Base-by-base conservation (phyloP, 139 green algal species). In the Parachlorella kessleri region DNA sequence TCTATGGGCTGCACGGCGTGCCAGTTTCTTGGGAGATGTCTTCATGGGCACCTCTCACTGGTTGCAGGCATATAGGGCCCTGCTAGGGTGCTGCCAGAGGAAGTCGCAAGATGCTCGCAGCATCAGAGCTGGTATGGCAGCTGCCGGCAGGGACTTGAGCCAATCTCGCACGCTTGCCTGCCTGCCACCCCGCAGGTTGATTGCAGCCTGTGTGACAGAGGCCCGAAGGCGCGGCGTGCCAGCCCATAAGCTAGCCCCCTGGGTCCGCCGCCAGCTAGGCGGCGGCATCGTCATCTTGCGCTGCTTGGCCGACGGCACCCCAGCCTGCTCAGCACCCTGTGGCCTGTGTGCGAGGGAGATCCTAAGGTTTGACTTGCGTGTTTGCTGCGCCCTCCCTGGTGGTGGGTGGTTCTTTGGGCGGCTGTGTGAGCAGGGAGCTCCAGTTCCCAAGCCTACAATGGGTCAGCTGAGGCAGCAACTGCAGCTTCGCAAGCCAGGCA, bases 261-360 rank as follows among this genome's bases (percentile, higher is more conserved):
- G 89, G 84, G 85, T 94, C 6, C 82, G 90, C 37, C 85, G 90
- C 48, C 92, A 92, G 82, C 76, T 85, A 28, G 90, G 90, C 38
- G 48, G 67, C 3, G 55, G 85, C 67, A 55, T 94, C 0, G 70
- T 63, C 35, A 78, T 94, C 53, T 87, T 87, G 79, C 87, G 90
- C 24, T 79, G 75, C 21, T 78, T 82, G 3, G n/a, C 67, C 32
- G 90, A 94, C 75, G 90, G 90, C 55, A 83, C 63, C 8, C 83
- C 90, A 2, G 90, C 83, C 72, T 88, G 82, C 68, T 83, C 85
- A 42, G 83, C 88, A 37, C 90, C 90, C 4, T 94, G 90, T 79
- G 76, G 92, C 5, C 73, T 89, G 35, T 94, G 90, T 73, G 75
- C 88, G 39, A 53, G 73, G 18, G 74, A 88, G 75, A 81, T 94